phyloP scores from a whole-genome alignment of 441 rosid species.

The Omphalea diandra region DNA sequence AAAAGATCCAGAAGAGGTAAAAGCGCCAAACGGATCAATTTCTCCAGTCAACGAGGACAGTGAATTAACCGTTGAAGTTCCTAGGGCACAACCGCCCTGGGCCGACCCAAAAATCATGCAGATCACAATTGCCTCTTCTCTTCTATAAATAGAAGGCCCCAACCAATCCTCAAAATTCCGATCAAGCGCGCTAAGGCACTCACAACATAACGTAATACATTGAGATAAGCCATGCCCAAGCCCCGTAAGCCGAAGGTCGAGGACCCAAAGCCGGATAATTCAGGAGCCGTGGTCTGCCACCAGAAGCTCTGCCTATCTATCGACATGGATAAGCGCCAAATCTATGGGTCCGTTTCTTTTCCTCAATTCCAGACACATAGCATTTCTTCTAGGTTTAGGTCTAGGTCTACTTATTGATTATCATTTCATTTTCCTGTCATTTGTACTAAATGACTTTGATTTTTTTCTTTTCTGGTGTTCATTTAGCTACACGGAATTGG shows the following conservation, averaged over 20 bases:
- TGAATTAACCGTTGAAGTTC: no score
- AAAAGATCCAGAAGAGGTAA: no score
- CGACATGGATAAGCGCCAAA: constrained; percentile 65
- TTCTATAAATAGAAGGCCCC: no score
- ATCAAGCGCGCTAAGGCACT: constrained; percentile 1
- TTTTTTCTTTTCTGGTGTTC: constrained; percentile 1
- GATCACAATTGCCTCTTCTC: no score
- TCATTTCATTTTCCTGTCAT: background rate
- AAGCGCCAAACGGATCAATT: no score
- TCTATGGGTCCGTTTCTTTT: constrained; percentile 65
- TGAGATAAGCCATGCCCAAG: constrained; percentile 68
- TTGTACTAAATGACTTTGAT: background rate
- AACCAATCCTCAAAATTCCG: no score
- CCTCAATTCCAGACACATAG: background rate
- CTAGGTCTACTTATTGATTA: no score
- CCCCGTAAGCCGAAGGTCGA: constrained; percentile 85
- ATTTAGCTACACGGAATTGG: constrained; percentile 84
- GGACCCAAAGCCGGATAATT: constrained; percentile 61
- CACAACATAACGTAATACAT: no score
- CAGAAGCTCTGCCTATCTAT: constrained; percentile 94
- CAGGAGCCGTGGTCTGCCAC: constrained; percentile 81
- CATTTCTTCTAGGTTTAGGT: background rate
- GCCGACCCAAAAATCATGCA: no score
- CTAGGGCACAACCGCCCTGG: no score
- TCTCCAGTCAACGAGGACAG: no score